phyloP scores from a whole-genome alignment of 129 eudicot species.

The Saposhnikovia divaricata region DNA sequence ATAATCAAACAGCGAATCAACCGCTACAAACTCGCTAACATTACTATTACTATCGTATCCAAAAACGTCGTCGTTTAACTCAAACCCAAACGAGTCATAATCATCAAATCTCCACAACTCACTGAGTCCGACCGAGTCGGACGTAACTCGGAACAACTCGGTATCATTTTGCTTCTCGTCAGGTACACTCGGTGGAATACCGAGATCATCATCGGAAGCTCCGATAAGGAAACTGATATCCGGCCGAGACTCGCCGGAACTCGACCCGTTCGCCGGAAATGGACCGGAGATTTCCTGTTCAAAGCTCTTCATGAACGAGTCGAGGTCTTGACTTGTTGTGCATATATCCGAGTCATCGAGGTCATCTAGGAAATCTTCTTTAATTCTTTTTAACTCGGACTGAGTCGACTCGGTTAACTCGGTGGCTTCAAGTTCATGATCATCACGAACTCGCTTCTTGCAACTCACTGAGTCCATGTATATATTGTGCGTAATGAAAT shows the following conservation, averaged over 20 bases:
- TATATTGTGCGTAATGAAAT: not conserved
- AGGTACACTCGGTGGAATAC: constrained; percentile 36
- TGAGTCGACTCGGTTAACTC: constrained; percentile 32
- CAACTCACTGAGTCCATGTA: constrained; percentile 35
- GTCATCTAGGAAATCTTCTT: constrained; percentile 37
- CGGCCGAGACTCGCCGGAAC: constrained; percentile 42
- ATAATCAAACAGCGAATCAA: constrained; percentile 71
- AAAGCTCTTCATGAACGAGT: constrained; percentile 71
- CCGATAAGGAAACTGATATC: constrained; percentile 41
- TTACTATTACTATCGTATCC: not conserved
- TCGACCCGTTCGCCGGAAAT: constrained; percentile 18
- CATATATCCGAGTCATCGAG: constrained; percentile 40
- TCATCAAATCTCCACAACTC: constrained; percentile 46
- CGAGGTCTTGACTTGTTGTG: constrained; percentile 46
- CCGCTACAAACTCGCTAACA: constrained; percentile 23
- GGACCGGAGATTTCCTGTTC: constrained; percentile 42
- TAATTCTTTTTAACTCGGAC: constrained; percentile 45
- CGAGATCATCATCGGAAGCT: constrained; percentile 57
- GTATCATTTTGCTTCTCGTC: not conserved
- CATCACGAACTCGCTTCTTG: constrained; percentile 34
- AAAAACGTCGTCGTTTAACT: constrained; percentile 24
- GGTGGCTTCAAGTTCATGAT: constrained; percentile 5
- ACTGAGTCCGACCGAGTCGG: constrained; percentile 22
- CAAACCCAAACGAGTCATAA: constrained; percentile 57
- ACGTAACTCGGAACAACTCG: constrained; percentile 32